A percentile compares a stretch with the other conserved stretches of the same genome.
Evolutionary conservation across 192 early-diverging fungal genomes (phyloP).

Genomic region (Coemansia sp.): DNA sequence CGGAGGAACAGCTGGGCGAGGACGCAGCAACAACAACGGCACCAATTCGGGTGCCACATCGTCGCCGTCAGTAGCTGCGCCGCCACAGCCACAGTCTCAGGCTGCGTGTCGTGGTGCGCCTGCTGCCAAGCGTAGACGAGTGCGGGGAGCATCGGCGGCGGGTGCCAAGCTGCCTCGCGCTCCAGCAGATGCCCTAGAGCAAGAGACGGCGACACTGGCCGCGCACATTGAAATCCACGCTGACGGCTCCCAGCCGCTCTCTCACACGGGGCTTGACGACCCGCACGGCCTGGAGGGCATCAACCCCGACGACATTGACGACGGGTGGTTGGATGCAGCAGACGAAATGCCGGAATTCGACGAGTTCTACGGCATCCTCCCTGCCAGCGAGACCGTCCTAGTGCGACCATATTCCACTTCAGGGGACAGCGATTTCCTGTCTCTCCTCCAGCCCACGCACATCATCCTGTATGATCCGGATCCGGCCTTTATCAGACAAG

Average conservation of each 20-base stretch:
- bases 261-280: not conserved
- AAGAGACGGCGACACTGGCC: slow-evolving; percentile 34
- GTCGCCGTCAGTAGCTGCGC: not conserved
- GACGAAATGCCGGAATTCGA: slow-evolving; percentile 15
- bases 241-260: not conserved
- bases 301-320: slow-evolving; percentile 33
- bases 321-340: slow-evolving; percentile 35
- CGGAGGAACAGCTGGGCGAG: not conserved
- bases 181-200: slow-evolving; percentile 31
- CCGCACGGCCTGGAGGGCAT: not conserved
- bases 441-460: slow-evolving; percentile 67
- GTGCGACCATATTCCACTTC: slow-evolving; percentile 52
- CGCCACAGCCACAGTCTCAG: not conserved
- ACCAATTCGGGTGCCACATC: not conserved
- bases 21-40: not conserved
- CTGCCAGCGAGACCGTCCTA: slow-evolving; percentile 43
- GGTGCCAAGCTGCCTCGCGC: slow-evolving; percentile 26
- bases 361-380: slow-evolving; percentile 35
- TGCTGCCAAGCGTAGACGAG: slow-evolving; percentile 53
- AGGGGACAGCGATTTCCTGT: slow-evolving; percentile 58
- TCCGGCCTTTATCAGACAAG: slow-evolving; percentile 78
- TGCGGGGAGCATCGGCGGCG: slow-evolving; percentile 51
- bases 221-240: slow-evolving; percentile 16
- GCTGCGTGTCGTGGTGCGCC: slow-evolving; percentile 30
- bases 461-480: slow-evolving; percentile 93